Evolutionary conservation across 2,329 filamentous ascomycete genomes (phyloP).

Genomic region (Arthrobotrys pseudoclavata): DNA sequence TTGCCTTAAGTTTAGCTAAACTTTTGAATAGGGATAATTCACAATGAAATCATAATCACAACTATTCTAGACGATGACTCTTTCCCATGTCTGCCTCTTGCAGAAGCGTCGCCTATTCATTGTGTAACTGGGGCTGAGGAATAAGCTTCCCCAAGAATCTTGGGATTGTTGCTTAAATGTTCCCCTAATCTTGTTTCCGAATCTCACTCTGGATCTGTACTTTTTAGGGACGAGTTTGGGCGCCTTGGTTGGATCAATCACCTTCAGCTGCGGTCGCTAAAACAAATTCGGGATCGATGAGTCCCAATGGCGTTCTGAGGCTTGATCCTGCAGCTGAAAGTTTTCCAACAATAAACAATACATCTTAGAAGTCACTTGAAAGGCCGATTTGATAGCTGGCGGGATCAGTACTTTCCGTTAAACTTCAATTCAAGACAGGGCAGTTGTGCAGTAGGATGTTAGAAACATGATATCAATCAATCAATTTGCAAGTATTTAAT

Average conservation of each 20-base stretch:
- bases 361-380: background rate
- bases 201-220: background rate
- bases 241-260: background rate
- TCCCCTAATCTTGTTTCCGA: background rate
- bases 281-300: slow-evolving; percentile 15
- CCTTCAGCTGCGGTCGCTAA: slow-evolving; percentile 18
- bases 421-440: background rate
- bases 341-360: slow-evolving; percentile 5
- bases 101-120: background rate
- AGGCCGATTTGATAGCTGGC: background rate
- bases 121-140: slow-evolving; percentile 4
- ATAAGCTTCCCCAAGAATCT: slow-evolving; percentile 1
- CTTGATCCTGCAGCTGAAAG: slow-evolving; percentile 13
- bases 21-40: background rate
- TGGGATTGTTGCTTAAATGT: background rate
- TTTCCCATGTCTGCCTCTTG: background rate
- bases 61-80: background rate
- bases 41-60: background rate
- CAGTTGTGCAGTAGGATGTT: background rate
- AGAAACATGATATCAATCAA: background rate
- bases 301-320: slow-evolving; percentile 3
- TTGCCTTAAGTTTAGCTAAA: background rate
- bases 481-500: slow-evolving; percentile 14
- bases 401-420: background rate
- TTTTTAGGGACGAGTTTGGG: background rate